Evolutionary conservation across 371 early-diverging fungal genomes (phyloP).

Genomic region (Apophysomyces variabilis): DNA sequence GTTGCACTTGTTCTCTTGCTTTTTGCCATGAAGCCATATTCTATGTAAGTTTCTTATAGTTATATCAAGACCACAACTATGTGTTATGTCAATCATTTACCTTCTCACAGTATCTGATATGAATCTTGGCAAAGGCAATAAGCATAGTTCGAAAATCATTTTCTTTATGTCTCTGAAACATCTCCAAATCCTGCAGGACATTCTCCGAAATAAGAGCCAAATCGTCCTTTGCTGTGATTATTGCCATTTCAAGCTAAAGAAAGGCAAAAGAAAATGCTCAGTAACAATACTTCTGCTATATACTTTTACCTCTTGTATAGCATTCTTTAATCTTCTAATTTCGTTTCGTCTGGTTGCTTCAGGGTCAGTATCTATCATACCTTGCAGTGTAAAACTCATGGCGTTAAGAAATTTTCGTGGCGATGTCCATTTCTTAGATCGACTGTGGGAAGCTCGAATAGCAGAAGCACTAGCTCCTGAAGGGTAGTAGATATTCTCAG

Average conservation of each 20-base stretch:
- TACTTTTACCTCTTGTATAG: slow-evolving; percentile 59
- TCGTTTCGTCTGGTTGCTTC: slow-evolving; percentile 84
- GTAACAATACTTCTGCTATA: background rate
- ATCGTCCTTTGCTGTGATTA: slow-evolving; percentile 63
- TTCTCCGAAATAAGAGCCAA: slow-evolving; percentile 71
- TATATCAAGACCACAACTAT: background rate
- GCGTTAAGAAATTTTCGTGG: slow-evolving; percentile 61
- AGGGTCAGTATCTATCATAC: slow-evolving; percentile 94
- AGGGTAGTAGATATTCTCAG: slow-evolving; percentile 30
- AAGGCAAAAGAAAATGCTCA: background rate
- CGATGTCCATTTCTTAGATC: slow-evolving; percentile 53
- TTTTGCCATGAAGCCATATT: slow-evolving; percentile 31
- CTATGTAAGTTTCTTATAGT: slow-evolving; percentile 13
- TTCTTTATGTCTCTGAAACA: slow-evolving; percentile 85
- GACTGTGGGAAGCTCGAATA: slow-evolving; percentile 36
- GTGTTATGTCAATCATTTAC: slow-evolving; percentile 26
- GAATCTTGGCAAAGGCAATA: slow-evolving; percentile 76
- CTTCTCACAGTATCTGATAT: slow-evolving; percentile 77
- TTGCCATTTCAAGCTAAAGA: slow-evolving; percentile 67
- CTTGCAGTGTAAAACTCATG: slow-evolving; percentile 73
- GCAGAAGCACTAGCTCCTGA: slow-evolving; percentile 37
- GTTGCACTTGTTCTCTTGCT: slow-evolving; percentile 24
- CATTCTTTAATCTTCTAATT: slow-evolving; percentile 78
- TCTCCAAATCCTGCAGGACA: slow-evolving; percentile 82
- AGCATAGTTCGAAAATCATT: slow-evolving; percentile 76